These are phyloP conservation scores for Paraphaeosphaeria sporulosa DNA, from an alignment of 2,329 filamentous ascomycete species.

Conservation along the genomic window DNA sequence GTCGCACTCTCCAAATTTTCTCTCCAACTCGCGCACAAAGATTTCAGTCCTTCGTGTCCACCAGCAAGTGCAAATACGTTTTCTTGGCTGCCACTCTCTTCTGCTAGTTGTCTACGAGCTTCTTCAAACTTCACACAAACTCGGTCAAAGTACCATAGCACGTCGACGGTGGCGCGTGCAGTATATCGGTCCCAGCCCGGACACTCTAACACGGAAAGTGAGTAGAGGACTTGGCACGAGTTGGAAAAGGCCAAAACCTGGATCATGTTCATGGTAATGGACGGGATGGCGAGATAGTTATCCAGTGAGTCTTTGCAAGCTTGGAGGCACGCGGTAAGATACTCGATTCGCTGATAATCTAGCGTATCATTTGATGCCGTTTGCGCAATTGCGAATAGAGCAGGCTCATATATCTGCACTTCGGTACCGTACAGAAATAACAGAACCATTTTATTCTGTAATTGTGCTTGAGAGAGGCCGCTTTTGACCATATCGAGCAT, in stretches of 20 bases:
- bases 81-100: neutral
- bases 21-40: conserved; percentile 12
- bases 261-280: conserved; percentile 14
- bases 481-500: conserved; percentile 15
- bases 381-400: conserved; percentile 5
- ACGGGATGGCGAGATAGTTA: conserved; percentile 12
- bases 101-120: conserved; percentile 1
- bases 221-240: conserved; percentile 14
- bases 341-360: conserved; percentile 19
- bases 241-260: conserved; percentile 19
- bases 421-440: conserved; percentile 4
- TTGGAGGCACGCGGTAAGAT: conserved; percentile 20
- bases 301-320: conserved; percentile 18
- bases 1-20: conserved; percentile 14
- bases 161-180: conserved; percentile 18
- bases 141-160: conserved; percentile 19
- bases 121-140: conserved; percentile 1
- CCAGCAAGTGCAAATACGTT: conserved; percentile 14
- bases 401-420: conserved; percentile 19
- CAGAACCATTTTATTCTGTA: conserved; percentile 12
- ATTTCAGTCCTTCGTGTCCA: conserved; percentile 7
- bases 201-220: conserved; percentile 17
- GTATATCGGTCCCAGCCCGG: conserved; percentile 22
- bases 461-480: conserved; percentile 4
- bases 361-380: neutral